These are phyloP conservation scores for Sordariomycetes sp. DNA, from an alignment of 2,329 filamentous ascomycete species.

Conservation along the genomic window DNA sequence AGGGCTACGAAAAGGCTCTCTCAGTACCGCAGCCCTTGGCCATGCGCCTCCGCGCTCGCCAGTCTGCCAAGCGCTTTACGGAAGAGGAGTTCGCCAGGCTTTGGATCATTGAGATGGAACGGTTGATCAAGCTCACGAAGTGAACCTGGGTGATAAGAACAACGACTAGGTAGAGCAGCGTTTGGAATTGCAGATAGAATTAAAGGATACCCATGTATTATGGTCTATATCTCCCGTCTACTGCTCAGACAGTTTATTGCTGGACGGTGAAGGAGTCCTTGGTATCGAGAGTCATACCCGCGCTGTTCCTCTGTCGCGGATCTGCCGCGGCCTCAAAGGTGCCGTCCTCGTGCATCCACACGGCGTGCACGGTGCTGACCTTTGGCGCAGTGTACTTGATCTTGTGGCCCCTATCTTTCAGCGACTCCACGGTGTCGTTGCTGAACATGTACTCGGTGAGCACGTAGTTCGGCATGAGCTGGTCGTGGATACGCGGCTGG, in stretches of 20 bases:
- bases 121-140: slow-evolving; percentile 46
- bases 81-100: slow-evolving; percentile 75
- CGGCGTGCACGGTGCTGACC: slow-evolving; percentile 60
- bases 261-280: too few relatives aligned
- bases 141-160: too few relatives aligned
- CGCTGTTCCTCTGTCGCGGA: slow-evolving; percentile 64
- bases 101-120: slow-evolving; percentile 70
- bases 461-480: slow-evolving; percentile 63
- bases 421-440: slow-evolving; percentile 51
- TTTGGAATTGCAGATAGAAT: slow-evolving; percentile 4
- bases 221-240: background rate
- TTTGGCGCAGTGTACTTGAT: slow-evolving; percentile 58
- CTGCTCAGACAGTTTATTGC: too few relatives aligned
- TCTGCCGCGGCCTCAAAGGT: slow-evolving; percentile 72
- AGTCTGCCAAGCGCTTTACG: slow-evolving; percentile 76
- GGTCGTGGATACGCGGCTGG: slow-evolving; percentile 68
- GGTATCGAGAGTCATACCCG: slow-evolving; percentile 52
- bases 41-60: slow-evolving; percentile 66
- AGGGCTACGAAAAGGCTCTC: slow-evolving; percentile 70
- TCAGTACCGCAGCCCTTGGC: slow-evolving; percentile 61
- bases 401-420: slow-evolving; percentile 60
- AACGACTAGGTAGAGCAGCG: background rate
- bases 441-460: slow-evolving; percentile 62
- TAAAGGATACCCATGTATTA: slow-evolving; percentile 7
- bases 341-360: slow-evolving; percentile 52